Evolutionary conservation across 2,329 filamentous ascomycete genomes (phyloP).

Genomic region (Arthroderma sp.): DNA sequence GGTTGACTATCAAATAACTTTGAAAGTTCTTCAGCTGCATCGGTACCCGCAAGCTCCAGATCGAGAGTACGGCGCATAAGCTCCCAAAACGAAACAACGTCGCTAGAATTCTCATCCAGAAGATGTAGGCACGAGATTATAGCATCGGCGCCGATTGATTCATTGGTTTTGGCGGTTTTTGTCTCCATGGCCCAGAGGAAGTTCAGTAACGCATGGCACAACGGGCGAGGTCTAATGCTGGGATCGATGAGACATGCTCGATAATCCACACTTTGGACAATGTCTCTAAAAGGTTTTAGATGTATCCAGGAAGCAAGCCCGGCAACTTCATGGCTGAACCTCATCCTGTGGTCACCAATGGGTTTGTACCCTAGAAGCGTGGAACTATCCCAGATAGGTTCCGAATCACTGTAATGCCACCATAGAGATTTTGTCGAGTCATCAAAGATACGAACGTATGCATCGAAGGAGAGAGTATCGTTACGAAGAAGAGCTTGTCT

Average conservation of each 20-base stretch:
- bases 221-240: conserved; percentile 35
- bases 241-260: conserved; percentile 35
- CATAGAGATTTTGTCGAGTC: conserved; percentile 49
- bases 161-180: conserved; percentile 23
- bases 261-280: conserved; percentile 39
- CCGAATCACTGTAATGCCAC: conserved; percentile 44
- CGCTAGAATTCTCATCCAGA: conserved; percentile 33
- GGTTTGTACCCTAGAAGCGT: conserved; percentile 45
- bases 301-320: conserved; percentile 47
- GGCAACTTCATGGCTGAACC: conserved; percentile 38
- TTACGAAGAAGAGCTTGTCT: conserved; percentile 46
- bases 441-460: conserved; percentile 47
- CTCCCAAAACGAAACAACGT: conserved; percentile 45
- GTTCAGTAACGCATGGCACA: conserved; percentile 39
- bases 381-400: conserved; percentile 43
- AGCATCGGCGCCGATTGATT: conserved; percentile 30
- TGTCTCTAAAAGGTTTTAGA: conserved; percentile 44
- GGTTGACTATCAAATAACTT: conserved; percentile 36
- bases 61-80: conserved; percentile 39
- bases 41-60: conserved; percentile 37
- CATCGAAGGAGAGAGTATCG: conserved; percentile 49
- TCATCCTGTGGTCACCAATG: conserved; percentile 32
- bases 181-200: conserved; percentile 39
- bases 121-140: conserved; percentile 30
- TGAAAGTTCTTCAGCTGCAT: conserved; percentile 27